A percentile compares a stretch with the other conserved stretches of the same genome.
phyloP scores from a whole-genome alignment of 2,329 filamentous ascomycete species.

The Xylariomycetidae sp. region DNA sequence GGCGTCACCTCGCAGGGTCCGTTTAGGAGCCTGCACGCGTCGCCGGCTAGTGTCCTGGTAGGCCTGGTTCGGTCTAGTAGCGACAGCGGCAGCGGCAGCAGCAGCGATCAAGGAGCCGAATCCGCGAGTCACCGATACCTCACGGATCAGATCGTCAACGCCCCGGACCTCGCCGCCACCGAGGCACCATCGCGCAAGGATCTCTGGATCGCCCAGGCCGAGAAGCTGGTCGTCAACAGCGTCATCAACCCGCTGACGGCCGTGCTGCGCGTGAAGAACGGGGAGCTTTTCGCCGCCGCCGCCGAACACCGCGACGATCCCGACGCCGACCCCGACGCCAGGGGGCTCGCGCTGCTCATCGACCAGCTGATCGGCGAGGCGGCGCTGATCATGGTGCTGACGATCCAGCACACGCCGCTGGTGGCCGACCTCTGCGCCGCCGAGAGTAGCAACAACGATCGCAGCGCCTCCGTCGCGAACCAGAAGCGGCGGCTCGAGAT shows the following conservation, averaged over 20 bases:
- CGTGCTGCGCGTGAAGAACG: constrained; percentile 72
- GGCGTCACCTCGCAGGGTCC: constrained; percentile 47
- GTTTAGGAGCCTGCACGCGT: constrained; percentile 50
- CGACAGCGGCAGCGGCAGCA: neutral
- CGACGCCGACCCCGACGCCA: no score
- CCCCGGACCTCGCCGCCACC: constrained; percentile 38
- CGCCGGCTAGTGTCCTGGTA: constrained; percentile 42
- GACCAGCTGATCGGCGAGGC: constrained; percentile 70
- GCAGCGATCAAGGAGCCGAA: neutral
- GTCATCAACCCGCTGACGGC: constrained; percentile 84
- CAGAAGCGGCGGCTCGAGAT: constrained; percentile 39
- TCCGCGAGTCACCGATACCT: constrained; percentile 29
- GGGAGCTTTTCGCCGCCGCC: constrained; percentile 63
- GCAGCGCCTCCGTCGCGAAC: neutral
- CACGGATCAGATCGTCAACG: constrained; percentile 34
- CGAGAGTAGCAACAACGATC: constrained; percentile 29
- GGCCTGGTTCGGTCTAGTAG: constrained; percentile 39
- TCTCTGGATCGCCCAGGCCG: constrained; percentile 64
- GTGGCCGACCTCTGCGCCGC: constrained; percentile 52
- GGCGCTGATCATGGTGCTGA: constrained; percentile 29
- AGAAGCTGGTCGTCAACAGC: constrained; percentile 78
- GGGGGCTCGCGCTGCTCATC: constrained; percentile 58
- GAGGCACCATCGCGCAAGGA: constrained; percentile 36
- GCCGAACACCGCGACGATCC: constrained; percentile 29
- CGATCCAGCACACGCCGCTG: no score